These are phyloP conservation scores for Coemansia sp. DNA, from an alignment of 192 early-diverging fungal species.

Conservation along the genomic window DNA sequence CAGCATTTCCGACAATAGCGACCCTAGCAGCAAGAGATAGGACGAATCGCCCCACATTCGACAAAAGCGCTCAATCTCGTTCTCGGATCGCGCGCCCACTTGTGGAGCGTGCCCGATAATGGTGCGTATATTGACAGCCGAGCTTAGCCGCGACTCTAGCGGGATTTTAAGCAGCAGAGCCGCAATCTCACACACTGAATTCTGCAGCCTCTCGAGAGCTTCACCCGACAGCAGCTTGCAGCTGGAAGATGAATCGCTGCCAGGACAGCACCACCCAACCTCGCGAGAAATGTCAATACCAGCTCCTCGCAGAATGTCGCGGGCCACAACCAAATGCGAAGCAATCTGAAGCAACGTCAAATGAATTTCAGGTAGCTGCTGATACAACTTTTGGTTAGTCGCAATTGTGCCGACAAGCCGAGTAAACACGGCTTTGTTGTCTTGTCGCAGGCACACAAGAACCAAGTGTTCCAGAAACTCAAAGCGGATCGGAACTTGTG, in stretches of 20 bases:
- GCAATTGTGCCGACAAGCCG: conserved; percentile 18
- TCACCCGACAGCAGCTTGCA: not conserved
- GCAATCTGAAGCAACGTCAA: conserved; percentile 28
- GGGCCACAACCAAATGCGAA: conserved; percentile 22
- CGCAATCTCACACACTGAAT: conserved; percentile 22
- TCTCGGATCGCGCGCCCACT: conserved; percentile 7
- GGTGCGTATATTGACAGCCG: not conserved
- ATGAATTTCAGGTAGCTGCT: conserved; percentile 40
- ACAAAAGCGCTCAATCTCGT: conserved; percentile 35
- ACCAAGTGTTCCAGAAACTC: conserved; percentile 37
- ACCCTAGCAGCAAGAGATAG: conserved; percentile 18
- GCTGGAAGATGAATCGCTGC: not conserved
- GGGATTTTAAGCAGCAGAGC: conserved; percentile 20
- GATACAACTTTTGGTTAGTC: conserved; percentile 30
- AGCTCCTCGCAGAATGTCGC: conserved; percentile 12
- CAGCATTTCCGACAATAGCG: conserved; percentile 16
- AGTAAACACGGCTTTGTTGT: conserved; percentile 15
- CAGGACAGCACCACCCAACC: not conserved
- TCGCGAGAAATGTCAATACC: conserved; percentile 12
- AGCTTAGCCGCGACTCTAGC: not conserved
- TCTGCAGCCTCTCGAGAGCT: conserved; percentile 8
- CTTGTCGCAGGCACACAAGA: conserved; percentile 16
- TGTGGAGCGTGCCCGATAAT: conserved; percentile 9
- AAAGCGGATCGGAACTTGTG: conserved; percentile 25
- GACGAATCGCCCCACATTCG: conserved; percentile 33